Evolutionary conservation across 768 basidiomycete genomes (phyloP).

Genomic region (Hortiboletus flavorubellus): DNA sequence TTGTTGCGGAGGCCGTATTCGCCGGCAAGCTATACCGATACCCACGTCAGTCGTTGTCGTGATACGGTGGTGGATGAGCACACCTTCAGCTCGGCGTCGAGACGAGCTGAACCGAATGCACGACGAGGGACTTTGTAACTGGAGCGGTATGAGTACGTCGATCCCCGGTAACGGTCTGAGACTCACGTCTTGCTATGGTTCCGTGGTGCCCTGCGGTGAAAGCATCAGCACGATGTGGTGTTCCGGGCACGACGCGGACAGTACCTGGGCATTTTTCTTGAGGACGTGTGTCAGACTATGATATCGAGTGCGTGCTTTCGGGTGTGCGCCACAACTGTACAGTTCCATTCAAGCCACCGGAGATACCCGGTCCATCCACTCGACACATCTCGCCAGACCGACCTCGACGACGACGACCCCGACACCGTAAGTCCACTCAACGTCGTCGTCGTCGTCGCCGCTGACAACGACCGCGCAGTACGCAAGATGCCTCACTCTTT

Average conservation of each 20-base stretch:
- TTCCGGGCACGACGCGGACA: slow-evolving; percentile 25
- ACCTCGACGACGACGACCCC: slow-evolving; percentile 51
- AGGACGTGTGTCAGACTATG: slow-evolving; percentile 38
- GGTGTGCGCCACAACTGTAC: slow-evolving; percentile 56
- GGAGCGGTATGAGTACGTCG: slow-evolving; percentile 54
- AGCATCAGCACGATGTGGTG: slow-evolving; percentile 26
- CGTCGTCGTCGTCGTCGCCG: slow-evolving; percentile 16
- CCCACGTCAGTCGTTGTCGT: slow-evolving; percentile 1
- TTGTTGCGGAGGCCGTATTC: slow-evolving; percentile 99
- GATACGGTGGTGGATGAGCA: neutral
- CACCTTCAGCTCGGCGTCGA: slow-evolving; percentile 99
- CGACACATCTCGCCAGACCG: slow-evolving; percentile 31
- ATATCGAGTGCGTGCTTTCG: slow-evolving; percentile 36
- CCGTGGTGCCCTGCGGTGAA: slow-evolving; percentile 69
- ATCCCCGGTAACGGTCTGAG: slow-evolving; percentile 69
- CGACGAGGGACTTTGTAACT: slow-evolving; percentile 99
- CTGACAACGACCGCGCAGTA: slow-evolving; percentile 33
- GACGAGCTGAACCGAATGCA: slow-evolving; percentile 95
- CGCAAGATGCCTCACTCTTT: slow-evolving; percentile 99
- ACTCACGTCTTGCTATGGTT: slow-evolving; percentile 95
- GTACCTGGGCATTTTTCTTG: slow-evolving; percentile 86
- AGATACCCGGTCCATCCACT: slow-evolving; percentile 40
- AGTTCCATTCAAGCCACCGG: slow-evolving; percentile 68
- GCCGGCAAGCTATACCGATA: slow-evolving; percentile 77
- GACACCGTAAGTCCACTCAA: slow-evolving; percentile 39